A percentile compares a stretch with the other conserved stretches of the same genome.
These are phyloP conservation scores for Cyclotella cryptica DNA, from an alignment of 108 stramenopile genomes.

Conservation along the genomic window DNA sequence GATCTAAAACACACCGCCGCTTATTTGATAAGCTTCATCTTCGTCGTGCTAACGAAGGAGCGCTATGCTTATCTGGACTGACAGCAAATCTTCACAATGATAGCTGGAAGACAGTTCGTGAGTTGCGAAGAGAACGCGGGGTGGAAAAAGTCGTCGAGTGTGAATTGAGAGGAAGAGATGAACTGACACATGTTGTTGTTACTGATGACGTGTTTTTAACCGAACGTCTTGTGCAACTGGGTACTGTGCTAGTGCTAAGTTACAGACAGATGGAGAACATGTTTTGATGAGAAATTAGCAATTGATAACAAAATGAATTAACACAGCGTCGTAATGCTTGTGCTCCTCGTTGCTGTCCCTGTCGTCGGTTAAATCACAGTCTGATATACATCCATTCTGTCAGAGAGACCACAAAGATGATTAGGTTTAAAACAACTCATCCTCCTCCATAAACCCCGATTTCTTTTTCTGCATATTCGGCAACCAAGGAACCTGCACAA, in stretches of 20 bases:
- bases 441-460: constrained; percentile 86
- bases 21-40: constrained; percentile 59
- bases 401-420: not conserved
- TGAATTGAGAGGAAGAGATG: constrained; percentile 47
- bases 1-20: constrained; percentile 51
- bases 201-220: constrained; percentile 58
- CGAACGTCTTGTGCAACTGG: constrained; percentile 40
- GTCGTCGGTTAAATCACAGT: no score
- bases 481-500: constrained; percentile 89
- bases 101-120: constrained; percentile 44
- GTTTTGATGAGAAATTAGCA: constrained; percentile 21
- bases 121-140: constrained; percentile 44
- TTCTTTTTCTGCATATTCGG: constrained; percentile 86
- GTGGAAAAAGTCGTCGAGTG: constrained; percentile 57
- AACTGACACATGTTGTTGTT: constrained; percentile 45
- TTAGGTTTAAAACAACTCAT: constrained; percentile 74
- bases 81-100: constrained; percentile 38
- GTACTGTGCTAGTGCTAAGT: constrained; percentile 45
- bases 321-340: not conserved
- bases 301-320: not conserved
- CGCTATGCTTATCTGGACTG: constrained; percentile 49
- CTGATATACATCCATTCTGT: no score
- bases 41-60: constrained; percentile 52
- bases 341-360: not conserved
- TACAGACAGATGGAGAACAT: constrained; percentile 41